Base-by-base conservation (phyloP, 2,329 filamentous ascomycete species). In the Beauveria australis region DNA sequence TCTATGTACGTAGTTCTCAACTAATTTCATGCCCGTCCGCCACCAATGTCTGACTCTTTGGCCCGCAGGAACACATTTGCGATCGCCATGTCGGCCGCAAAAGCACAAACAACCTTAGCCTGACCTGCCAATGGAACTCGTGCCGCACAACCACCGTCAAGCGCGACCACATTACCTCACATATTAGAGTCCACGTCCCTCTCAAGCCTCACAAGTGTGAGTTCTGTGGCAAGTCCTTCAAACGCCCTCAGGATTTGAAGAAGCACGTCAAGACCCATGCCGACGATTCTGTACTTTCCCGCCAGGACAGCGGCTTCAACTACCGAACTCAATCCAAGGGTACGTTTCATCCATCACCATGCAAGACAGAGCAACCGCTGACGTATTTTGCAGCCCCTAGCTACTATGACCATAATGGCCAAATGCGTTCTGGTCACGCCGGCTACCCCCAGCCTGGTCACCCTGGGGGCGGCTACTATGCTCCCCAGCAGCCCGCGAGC, bases 261-360 rank as follows among this genome's bases (percentile, higher is more conserved):
- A 99, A 99, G 81, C 94, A 99, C 74, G 92, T 97, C 76, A 99
- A 97, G 86, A 97, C 93, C 5, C 93, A 97, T 72, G 93, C 93
- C 68, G 93, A 97, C 71, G 93, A 97, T 76, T 95, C 92, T 47
- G 91, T 96, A 46, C 79, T 87, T 47, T 77, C 82, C 28, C 77
- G 81, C 51, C 78, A 78, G 66, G 82, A 85, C 63, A 75, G 74
- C n/a, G 77, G 76, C 63, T 73, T 84, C 69, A 79, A 76, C 65
- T 87, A 86, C 71, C 78, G 83, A 64, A 69, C 77, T 47, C 80
- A 81, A 65, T 70, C 75, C 69, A 84, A 84, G 77, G 76, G 56
- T 59, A 59, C 68, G 79, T 75, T 63, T 63, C 58, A 68, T 75
- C 2, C 16, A 30, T 5, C 24, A 12, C 8, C 18, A 16, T 18